Evolutionary conservation across 2,329 filamentous ascomycete species (phyloP).

Genomic region (Botrytis medusae): DNA sequence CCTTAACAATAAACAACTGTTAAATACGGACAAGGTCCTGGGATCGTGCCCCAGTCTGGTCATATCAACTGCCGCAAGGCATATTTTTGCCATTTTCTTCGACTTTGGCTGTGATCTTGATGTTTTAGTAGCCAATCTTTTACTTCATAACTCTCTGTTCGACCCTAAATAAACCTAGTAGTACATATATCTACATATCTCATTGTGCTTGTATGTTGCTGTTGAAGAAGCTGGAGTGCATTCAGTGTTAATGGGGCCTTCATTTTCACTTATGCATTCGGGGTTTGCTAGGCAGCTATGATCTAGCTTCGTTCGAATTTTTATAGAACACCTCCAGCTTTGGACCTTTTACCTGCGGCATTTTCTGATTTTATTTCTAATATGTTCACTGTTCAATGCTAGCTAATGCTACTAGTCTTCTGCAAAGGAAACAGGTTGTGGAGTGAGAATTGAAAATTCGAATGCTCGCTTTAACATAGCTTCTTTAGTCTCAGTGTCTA

Average conservation of each 20-base stretch:
- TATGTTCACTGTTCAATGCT: background rate
- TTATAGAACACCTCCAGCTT: no score
- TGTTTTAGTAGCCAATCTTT: background rate
- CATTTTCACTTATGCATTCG: background rate
- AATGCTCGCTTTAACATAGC: background rate
- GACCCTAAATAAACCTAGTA: no score
- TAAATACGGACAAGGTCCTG: conserved; percentile 18
- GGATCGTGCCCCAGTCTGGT: conserved; percentile 14
- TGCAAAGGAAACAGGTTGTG: background rate
- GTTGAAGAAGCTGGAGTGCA: background rate
- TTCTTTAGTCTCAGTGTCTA: background rate
- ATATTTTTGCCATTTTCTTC: background rate
- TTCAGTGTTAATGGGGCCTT: background rate
- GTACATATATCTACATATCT: background rate
- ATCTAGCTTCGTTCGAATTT: background rate
- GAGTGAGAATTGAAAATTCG: background rate
- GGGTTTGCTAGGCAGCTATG: background rate
- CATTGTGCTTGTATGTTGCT: background rate
- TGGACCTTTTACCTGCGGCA: background rate
- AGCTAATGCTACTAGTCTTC: background rate
- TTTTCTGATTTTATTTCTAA: no score
- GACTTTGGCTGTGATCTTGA: no score
- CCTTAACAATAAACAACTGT: background rate
- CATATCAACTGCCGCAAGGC: accelerated
- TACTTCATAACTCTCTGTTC: background rate